phyloP scores from a whole-genome alignment of 2,329 filamentous ascomycete species.

The Penicillium sp. region DNA sequence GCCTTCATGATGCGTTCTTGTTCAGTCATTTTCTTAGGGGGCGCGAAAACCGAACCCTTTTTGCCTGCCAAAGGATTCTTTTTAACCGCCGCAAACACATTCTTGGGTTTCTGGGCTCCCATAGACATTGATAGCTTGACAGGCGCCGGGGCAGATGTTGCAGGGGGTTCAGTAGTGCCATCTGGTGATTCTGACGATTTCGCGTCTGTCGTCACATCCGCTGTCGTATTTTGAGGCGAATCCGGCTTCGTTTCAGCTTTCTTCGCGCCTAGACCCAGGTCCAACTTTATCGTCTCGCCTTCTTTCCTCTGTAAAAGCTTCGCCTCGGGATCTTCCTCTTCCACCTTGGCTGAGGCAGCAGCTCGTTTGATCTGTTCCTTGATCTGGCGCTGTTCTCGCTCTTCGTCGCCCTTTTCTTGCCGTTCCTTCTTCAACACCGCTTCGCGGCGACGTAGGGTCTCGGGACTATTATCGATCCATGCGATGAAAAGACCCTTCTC shows the following conservation, averaged over 20 bases:
- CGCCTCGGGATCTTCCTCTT: constrained; percentile 45
- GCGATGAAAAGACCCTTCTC: constrained; percentile 79
- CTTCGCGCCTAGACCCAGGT: constrained; percentile 55
- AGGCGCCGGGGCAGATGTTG: constrained; percentile 18
- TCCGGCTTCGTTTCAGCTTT: constrained; percentile 26
- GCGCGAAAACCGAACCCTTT: constrained; percentile 60
- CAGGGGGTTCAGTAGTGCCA: constrained; percentile 19
- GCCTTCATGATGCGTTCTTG: constrained; percentile 87
- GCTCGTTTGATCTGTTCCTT: constrained; percentile 81
- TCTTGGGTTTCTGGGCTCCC: constrained; percentile 56
- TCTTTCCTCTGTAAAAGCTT: constrained; percentile 57
- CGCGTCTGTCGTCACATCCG: not conserved
- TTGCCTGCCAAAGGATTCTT: constrained; percentile 73
- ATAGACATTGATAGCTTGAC: constrained; percentile 65
- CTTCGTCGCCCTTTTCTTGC: constrained; percentile 87
- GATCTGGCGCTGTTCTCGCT: constrained; percentile 80
- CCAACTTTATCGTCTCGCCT: constrained; percentile 75
- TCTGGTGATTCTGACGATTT: constrained; percentile 21
- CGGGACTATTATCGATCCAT: constrained; percentile 90
- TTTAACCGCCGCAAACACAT: constrained; percentile 65
- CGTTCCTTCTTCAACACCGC: constrained; percentile 80
- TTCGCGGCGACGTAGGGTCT: constrained; percentile 77
- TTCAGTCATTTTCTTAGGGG: constrained; percentile 82
- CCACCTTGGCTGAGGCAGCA: constrained; percentile 50
- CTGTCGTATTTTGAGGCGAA: constrained; percentile 11